Evolutionary conservation across 169 alveolate genomes (phyloP), one percentile per base, ranked within the genome.

Genomic region (Cryptosporidium muris): DNA sequence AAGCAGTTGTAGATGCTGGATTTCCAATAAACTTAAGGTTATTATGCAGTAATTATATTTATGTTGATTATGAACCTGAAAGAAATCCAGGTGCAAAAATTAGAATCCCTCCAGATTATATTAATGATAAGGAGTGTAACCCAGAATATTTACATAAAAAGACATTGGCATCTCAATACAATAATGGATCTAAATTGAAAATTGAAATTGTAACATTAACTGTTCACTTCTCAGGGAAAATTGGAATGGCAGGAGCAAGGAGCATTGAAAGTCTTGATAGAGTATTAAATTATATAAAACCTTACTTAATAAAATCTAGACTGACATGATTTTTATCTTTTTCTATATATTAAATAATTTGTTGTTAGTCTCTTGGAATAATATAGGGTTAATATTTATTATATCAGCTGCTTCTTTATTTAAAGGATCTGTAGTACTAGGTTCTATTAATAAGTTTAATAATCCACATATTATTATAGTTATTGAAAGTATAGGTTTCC

Each of bases 401-500:
- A 74, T 8, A 25, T 38, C 16, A 2, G 85, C 54, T 4, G 85
- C 85, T 5, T 58, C 54, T 60, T 92, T 89, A 62, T 94, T 94
- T 36, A 94, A 80, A n/a, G 97, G 97, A 63, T 94, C 96, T 80
- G 91, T 91, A 4, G 95, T 95, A 67, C 92, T 92, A 40, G 97
- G 96, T 54, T 92, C 95, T 58, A 89, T 89, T 82, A 94, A 92
- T 60, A 94, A 88, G 85, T 90, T 93, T 58, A 91, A 81, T 12
- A 94, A 91, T 34, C 97, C 97, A 65, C 92, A 90, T 58, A 96
- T 93, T 49, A 94, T 95, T 36, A 95, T 88, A n/a, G 93, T 92
- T 47, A 95, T 90, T 38, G 95, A 91, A 51, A 93, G 92, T 58
- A 94, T 96, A 9, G 97, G 98, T 81, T 92, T 94, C 98, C 99